Percentiles rank a stretch among this genome's conserved stretches.
phyloP scores from a whole-genome alignment of 139 green algal species.

The Coelastrella sp. region DNA sequence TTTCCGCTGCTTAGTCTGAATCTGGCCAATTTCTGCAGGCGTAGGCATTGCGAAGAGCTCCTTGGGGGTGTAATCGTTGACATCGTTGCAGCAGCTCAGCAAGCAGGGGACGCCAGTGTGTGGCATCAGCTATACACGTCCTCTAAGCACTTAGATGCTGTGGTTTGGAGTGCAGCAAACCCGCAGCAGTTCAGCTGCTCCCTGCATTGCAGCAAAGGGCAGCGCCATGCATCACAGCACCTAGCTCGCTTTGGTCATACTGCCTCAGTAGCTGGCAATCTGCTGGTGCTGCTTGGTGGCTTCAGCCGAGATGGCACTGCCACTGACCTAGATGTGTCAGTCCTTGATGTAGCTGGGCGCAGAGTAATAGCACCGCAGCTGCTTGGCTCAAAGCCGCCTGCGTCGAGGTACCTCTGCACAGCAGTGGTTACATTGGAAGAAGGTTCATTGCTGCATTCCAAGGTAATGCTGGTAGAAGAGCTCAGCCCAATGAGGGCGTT shows the following conservation, averaged over 20 bases:
- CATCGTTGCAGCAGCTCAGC: not conserved
- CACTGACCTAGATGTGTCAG: not conserved
- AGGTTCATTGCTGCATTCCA: not conserved
- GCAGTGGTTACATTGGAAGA: not conserved
- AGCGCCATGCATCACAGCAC: not conserved
- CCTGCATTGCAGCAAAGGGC: not conserved
- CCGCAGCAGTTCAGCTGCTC: not conserved
- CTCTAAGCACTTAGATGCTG: not conserved
- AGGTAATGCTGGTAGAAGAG: not conserved
- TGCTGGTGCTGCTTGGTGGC: constrained; percentile 26
- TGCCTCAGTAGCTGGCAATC: not conserved
- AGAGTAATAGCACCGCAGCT: not conserved
- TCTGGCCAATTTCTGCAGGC: not conserved
- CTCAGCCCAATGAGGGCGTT: no score
- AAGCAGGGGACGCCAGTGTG: not conserved
- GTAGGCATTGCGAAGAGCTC: not conserved
- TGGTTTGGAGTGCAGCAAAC: constrained; percentile 19
- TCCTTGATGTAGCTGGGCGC: constrained; percentile 1
- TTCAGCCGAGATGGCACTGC: not conserved
- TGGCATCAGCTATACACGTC: constrained; percentile 20
- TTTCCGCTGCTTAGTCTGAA: no score
- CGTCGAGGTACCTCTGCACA: not conserved
- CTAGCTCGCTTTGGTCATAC: constrained; percentile 24
- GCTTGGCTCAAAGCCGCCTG: not conserved
- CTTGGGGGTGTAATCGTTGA: not conserved